phyloP scores from a whole-genome alignment of 1,139 yeast species.

The Geotrichum restrictum region DNA sequence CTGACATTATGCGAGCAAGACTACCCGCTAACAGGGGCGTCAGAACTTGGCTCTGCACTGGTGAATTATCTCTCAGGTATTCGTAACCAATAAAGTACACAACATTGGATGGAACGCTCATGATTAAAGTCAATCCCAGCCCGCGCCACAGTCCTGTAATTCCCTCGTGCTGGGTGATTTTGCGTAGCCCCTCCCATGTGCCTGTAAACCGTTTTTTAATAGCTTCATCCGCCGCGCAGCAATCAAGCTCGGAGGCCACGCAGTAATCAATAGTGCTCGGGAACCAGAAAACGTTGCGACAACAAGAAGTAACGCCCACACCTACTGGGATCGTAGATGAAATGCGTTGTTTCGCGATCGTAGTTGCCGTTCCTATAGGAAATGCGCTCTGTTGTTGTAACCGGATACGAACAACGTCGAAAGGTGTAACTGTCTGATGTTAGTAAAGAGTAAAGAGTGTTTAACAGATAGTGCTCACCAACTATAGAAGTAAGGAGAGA shows the following conservation, averaged over 20 bases:
- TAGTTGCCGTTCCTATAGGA: slow-evolving; percentile 26
- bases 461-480: slow-evolving; percentile 21
- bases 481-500: slow-evolving; percentile 76
- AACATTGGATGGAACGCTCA: slow-evolving; percentile 91
- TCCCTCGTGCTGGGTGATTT: slow-evolving; percentile 72
- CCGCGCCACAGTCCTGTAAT: slow-evolving; percentile 82
- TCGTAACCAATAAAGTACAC: slow-evolving; percentile 95
- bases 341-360: slow-evolving; percentile 24
- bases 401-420: slow-evolving; percentile 87
- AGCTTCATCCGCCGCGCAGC: slow-evolving; percentile 39
- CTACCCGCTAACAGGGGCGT: slow-evolving; percentile 88
- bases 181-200: slow-evolving; percentile 68
- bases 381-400: slow-evolving; percentile 73
- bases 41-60: slow-evolving; percentile 47
- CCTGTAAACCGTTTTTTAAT: slow-evolving; percentile 44
- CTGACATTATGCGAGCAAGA: slow-evolving; percentile 75
- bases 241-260: slow-evolving; percentile 38
- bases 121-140: slow-evolving; percentile 69
- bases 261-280: slow-evolving; percentile 43
- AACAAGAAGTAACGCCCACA: slow-evolving; percentile 40
- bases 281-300: slow-evolving; percentile 42
- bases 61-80: slow-evolving; percentile 69
- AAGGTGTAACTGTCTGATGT: slow-evolving; percentile 69
- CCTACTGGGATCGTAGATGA: slow-evolving; percentile 31
- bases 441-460: neutral